Percentiles rank a stretch among this genome's conserved stretches.
Evolutionary conservation across 495 filamentous ascomycete genomes (phyloP).

Genomic region (Mytilinidion resinicola): DNA sequence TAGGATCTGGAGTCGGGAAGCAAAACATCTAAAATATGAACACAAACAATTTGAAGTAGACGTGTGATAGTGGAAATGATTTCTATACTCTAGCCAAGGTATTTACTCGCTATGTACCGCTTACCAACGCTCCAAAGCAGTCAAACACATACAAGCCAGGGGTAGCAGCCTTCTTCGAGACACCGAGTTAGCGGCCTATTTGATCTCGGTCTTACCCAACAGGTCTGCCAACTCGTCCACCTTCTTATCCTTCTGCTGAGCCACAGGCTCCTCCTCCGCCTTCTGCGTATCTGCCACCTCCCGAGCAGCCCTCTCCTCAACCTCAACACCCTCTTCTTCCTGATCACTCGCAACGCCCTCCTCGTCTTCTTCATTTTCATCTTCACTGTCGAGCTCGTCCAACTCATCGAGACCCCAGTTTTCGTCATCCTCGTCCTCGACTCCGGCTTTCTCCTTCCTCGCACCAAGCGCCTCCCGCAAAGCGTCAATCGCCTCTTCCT

Average conservation of each 20-base stretch:
- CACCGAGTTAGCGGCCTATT: constrained; percentile 4
- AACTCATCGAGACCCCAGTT: constrained; percentile 79
- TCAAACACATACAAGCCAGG: background rate
- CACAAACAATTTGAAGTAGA: no score
- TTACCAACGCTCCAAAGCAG: background rate
- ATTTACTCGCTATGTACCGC: background rate
- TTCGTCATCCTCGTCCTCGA: constrained; percentile 52
- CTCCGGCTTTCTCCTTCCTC: constrained; percentile 54
- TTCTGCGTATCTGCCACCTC: constrained; percentile 61
- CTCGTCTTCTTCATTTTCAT: constrained; percentile 55
- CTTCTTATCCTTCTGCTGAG: constrained; percentile 65
- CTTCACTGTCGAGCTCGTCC: constrained; percentile 72
- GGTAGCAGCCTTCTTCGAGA: background rate
- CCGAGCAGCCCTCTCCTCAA: constrained; percentile 52
- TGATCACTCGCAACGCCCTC: constrained; percentile 52
- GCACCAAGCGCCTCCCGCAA: constrained; percentile 47
- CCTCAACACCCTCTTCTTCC: constrained; percentile 47
- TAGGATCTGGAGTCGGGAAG: no score
- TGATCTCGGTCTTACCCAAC: constrained; percentile 56
- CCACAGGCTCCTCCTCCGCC: constrained; percentile 67
- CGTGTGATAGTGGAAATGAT: background rate
- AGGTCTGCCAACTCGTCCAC: constrained; percentile 75
- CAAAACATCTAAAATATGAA: no score
- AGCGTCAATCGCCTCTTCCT: constrained; percentile 57
- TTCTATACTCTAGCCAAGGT: constrained; percentile 1